Base-by-base conservation (phyloP, 768 basidiomycete species). In the Hemileccinum rubropunctum region DNA sequence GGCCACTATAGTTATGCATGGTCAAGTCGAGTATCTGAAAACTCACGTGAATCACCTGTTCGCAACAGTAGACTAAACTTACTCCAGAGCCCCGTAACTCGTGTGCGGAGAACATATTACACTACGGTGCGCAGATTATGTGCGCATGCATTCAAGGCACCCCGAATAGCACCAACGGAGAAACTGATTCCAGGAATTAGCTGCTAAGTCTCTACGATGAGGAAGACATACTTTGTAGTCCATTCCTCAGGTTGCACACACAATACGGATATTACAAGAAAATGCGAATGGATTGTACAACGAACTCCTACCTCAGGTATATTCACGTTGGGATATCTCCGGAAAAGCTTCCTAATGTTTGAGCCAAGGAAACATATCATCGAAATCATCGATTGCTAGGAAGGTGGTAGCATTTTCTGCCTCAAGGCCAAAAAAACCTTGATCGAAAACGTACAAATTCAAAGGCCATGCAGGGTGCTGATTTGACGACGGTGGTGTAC, bases 111-210 rank as follows among this genome's bases (percentile, higher is more conserved):
- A 75, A 73, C 43, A 63, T 67, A 44, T 51, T 58, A 47, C 68
- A 72, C 72, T 70, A 72, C 4, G 72, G n/a, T n/a, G n/a, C n/a
- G n/a, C n/a, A 67, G 57, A 51, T 71, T 70, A 53, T 70, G 73
- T 32, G 71, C 65, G 36, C 70, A 69, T 34, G 70, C 69, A 47
- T 70, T 70, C 23, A 73, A 60, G 42, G 70, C 70, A 15, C 71
- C 71, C 48, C 70, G 71, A n/a, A 64, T 59, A 53, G 71, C 60
- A 45, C 58, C 56, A n/a, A 58, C 50, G 9, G 65, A 65, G 21
- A 72, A 54, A 50, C 58, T 51, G 30, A 72, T 58, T 0, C 60
- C 67, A 5, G 68, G 27, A 13, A 37, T 50, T 26, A 67, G 51
- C 35, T 51, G 57, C 71, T 68, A 36, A 73, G 59, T 28, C 70